These are phyloP conservation scores for Ophiognomonia clavigignenti-juglandacearum DNA, from an alignment of 2,329 filamentous ascomycete species.

Conservation along the genomic window DNA sequence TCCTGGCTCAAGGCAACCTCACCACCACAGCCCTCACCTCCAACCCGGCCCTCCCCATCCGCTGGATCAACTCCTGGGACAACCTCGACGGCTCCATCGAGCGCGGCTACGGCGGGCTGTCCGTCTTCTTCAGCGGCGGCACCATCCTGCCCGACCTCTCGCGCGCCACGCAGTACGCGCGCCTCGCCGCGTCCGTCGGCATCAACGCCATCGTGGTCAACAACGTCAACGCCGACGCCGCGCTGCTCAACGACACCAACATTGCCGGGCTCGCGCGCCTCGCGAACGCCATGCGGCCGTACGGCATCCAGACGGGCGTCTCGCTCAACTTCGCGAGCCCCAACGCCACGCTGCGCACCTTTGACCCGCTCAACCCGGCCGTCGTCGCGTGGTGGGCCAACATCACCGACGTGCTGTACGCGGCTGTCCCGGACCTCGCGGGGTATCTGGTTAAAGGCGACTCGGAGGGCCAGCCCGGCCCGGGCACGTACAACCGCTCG, in stretches of 20 bases:
- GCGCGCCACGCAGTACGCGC: constrained; percentile 57
- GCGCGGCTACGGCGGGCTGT: constrained; percentile 61
- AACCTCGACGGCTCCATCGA: constrained; percentile 65
- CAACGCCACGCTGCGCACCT: constrained; percentile 50
- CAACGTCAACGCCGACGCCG: constrained; percentile 66
- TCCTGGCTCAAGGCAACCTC: constrained; percentile 56
- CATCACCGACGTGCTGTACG: constrained; percentile 55
- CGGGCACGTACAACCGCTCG: constrained; percentile 64
- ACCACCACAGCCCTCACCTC: constrained; percentile 40
- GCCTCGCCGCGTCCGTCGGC: constrained; percentile 60
- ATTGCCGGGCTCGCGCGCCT: constrained; percentile 57
- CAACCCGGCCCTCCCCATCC: constrained; percentile 56
- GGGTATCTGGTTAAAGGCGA: constrained; percentile 69
- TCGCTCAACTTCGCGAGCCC: constrained; percentile 67
- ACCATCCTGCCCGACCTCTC: constrained; percentile 52
- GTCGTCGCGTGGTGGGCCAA: constrained; percentile 61
- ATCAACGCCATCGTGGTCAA: constrained; percentile 65
- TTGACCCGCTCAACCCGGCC: constrained; percentile 56
- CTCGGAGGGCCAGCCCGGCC: constrained; percentile 67
- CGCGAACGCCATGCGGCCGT: constrained; percentile 62
- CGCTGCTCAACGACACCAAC: constrained; percentile 50
- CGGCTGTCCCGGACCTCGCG: constrained; percentile 59
- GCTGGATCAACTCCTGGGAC: constrained; percentile 73
- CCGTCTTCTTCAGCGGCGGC: constrained; percentile 62
- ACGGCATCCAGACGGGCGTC: constrained; percentile 60